These are phyloP conservation scores for Solanum lignicaule DNA, from an alignment of 257 asterid species.

Conservation along the genomic window DNA sequence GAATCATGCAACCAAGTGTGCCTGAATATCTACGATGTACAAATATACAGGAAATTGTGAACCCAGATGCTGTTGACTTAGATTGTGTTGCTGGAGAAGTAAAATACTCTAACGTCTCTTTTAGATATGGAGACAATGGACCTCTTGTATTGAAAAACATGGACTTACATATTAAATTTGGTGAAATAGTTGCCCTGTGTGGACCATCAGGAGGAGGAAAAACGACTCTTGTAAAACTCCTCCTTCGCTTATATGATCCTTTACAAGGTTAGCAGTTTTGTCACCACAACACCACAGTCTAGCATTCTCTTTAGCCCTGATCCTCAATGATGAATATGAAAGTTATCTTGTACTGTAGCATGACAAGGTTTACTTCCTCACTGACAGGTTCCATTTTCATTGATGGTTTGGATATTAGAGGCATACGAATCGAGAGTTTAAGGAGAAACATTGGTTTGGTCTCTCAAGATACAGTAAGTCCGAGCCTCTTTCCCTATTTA, in stretches of 20 bases:
- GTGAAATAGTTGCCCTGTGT: slow-evolving; percentile 82
- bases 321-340: neutral
- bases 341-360: neutral
- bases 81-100: slow-evolving; percentile 57
- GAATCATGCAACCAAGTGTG: neutral
- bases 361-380: neutral
- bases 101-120: slow-evolving; percentile 48
- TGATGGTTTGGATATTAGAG: slow-evolving; percentile 59
- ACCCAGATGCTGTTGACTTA: slow-evolving; percentile 57
- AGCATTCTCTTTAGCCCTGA: neutral
- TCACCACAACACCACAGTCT: neutral
- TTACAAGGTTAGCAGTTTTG: slow-evolving; percentile 35
- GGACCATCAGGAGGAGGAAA: slow-evolving; percentile 99
- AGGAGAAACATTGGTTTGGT: slow-evolving; percentile 85
- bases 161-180: slow-evolving; percentile 68
- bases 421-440: slow-evolving; percentile 47
- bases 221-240: slow-evolving; percentile 82
- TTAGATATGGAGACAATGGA: slow-evolving; percentile 42
- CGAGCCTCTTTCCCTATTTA: neutral
- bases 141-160: slow-evolving; percentile 43
- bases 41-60: slow-evolving; percentile 42
- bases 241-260: slow-evolving; percentile 89
- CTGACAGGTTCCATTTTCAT: slow-evolving; percentile 53
- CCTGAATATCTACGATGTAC: neutral
- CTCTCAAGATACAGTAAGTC: slow-evolving; percentile 76